A percentile compares a stretch with the other conserved stretches of the same genome.
phyloP scores from a whole-genome alignment of 2,329 filamentous ascomycete species.

The Thielaviopsis musarum region DNA sequence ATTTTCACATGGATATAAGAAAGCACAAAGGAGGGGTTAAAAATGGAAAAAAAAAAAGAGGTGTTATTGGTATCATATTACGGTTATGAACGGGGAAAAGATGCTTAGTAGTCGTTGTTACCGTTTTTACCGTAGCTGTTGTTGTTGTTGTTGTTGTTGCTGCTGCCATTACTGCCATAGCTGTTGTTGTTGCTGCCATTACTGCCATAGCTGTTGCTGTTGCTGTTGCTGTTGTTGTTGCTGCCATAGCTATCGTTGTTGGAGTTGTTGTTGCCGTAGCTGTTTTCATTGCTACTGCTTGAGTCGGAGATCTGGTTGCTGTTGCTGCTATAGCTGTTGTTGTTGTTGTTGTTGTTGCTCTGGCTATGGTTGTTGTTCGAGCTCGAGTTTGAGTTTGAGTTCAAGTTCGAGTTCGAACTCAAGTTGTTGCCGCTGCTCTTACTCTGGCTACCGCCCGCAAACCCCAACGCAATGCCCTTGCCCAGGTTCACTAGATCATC shows the following conservation, averaged over 20 bases:
- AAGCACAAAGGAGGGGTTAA: neutral
- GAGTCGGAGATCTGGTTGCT: neutral
- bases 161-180: neutral
- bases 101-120: neutral
- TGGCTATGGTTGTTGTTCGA: neutral
- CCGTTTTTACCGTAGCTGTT: neutral
- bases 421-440: neutral
- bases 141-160: neutral
- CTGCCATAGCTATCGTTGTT: neutral
- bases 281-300: neutral
- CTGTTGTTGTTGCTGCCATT: neutral
- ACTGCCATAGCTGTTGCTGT: neutral
- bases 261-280: neutral
- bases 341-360: neutral
- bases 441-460: neutral
- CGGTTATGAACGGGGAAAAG: neutral
- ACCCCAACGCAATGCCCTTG: slow-evolving; percentile 9
- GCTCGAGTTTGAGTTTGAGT: too few species aligned
- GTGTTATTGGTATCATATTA: too few species aligned
- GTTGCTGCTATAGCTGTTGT: neutral
- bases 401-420: neutral
- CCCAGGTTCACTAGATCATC: slow-evolving; percentile 12
- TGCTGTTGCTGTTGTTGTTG: neutral
- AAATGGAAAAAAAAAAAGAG: neutral
- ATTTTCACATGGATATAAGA: too few species aligned